Evolutionary conservation across 148 eudicot genomes (phyloP).

Genomic region (Mesembryanthemum crystallinum): DNA sequence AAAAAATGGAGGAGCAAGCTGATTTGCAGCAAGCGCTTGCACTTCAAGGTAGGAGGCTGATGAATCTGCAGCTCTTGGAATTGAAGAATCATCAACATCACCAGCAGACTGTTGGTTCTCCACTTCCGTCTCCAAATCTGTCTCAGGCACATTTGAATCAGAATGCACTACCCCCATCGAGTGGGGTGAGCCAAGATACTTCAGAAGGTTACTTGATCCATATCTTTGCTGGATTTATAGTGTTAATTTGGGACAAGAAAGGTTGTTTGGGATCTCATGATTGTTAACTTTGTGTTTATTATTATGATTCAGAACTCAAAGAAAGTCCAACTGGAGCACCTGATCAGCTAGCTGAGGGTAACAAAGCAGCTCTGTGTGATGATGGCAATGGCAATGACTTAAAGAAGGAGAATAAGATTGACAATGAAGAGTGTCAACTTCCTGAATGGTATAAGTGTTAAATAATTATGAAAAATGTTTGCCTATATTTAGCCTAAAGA

Average conservation of each 20-base stretch:
- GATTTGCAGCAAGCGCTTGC: slow-evolving; percentile 84
- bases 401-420: slow-evolving; percentile 27
- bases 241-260: neutral
- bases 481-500: slow-evolving; percentile 7
- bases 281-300: neutral
- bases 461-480: neutral
- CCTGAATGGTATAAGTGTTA: slow-evolving; percentile 47
- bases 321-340: slow-evolving; percentile 28
- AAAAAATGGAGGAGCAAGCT: slow-evolving; percentile 72
- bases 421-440: slow-evolving; percentile 40
- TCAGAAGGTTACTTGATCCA: slow-evolving; percentile 42
- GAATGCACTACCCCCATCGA: slow-evolving; percentile 22
- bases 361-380: slow-evolving; percentile 30
- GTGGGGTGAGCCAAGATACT: slow-evolving; percentile 34
- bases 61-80: slow-evolving; percentile 75
- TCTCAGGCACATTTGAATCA: slow-evolving; percentile 27
- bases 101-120: slow-evolving; percentile 35
- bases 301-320: slow-evolving; percentile 38
- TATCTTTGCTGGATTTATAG: neutral
- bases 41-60: slow-evolving; percentile 65
- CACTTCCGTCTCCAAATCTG: slow-evolving; percentile 29
- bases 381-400: slow-evolving; percentile 29
- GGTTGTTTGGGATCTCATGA: neutral
- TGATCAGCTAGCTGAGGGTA: slow-evolving; percentile 34
- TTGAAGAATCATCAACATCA: slow-evolving; percentile 46